Conservation (phyloP, 345 rosid genomes). For the Heritiera littoralis region DNA sequence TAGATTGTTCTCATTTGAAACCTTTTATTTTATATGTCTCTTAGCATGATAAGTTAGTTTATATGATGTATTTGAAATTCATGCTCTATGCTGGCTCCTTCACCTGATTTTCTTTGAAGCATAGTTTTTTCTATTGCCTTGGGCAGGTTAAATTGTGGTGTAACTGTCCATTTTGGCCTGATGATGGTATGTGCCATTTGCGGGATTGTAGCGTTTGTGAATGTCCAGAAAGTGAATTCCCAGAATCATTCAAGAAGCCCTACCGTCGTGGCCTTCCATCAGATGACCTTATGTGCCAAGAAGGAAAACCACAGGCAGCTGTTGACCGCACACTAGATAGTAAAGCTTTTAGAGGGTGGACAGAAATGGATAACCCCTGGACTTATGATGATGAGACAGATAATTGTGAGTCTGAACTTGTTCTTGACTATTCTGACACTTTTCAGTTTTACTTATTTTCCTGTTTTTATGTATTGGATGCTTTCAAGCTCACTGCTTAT, state of each 20-base stretch:
- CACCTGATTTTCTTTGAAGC: slow-evolving; percentile 15
- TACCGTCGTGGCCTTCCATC: slow-evolving; percentile 48
- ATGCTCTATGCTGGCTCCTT: neutral
- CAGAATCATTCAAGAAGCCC: slow-evolving; percentile 69
- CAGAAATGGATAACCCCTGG: slow-evolving; percentile 93
- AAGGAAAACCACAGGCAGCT: slow-evolving; percentile 87
- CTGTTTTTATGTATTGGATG: slow-evolving; percentile 1
- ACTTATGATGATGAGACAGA: slow-evolving; percentile 94
- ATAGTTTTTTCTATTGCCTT: slow-evolving; percentile 5
- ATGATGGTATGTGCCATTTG: slow-evolving; percentile 92
- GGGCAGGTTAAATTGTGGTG: slow-evolving; percentile 90
- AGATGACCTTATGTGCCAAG: slow-evolving; percentile 79
- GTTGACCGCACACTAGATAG: slow-evolving; percentile 85
- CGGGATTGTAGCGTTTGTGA: slow-evolving; percentile 97
- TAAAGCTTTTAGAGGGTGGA: slow-evolving; percentile 83
- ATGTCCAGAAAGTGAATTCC: slow-evolving; percentile 92
- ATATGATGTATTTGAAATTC: neutral
- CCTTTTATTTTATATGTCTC: neutral
- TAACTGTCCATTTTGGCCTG: slow-evolving; percentile 98
- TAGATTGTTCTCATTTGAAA: neutral
- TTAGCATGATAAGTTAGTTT: neutral
- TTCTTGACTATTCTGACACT: neutral
- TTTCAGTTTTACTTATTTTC: neutral
- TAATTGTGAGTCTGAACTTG: slow-evolving; percentile 53
- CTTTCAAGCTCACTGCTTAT: slow-evolving; percentile 7